Evolutionary conservation across 805 yeast species (phyloP).

Genomic region (Clavispora phyllophila): DNA sequence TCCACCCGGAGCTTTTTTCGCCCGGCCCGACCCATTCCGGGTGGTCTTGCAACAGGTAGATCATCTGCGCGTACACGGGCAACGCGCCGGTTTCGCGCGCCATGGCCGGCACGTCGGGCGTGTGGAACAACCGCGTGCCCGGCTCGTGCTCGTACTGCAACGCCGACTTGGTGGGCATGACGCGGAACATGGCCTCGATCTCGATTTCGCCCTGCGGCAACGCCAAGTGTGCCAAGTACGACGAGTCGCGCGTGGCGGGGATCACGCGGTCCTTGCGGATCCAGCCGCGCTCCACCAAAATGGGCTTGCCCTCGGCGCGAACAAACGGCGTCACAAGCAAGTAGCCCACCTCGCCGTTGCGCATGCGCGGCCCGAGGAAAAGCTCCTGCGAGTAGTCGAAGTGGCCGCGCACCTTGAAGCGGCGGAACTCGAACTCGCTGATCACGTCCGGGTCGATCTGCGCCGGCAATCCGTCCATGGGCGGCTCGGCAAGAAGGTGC

Average conservation of each 20-base stretch:
- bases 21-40: conserved; percentile 39
- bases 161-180: conserved; percentile 57
- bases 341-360: conserved; percentile 68
- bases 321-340: conserved; percentile 75
- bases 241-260: conserved; percentile 45
- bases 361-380: conserved; percentile 84
- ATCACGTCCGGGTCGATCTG: conserved; percentile 59
- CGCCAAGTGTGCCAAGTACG: conserved; percentile 60
- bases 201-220: conserved; percentile 69
- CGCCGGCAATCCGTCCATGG: conserved; percentile 63
- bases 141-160: conserved; percentile 66
- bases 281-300: conserved; percentile 91
- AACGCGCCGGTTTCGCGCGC: conserved; percentile 58
- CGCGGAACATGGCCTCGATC: conserved; percentile 68
- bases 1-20: conserved; percentile 4
- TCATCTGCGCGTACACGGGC: conserved; percentile 73
- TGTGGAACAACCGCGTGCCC: conserved; percentile 66
- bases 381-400: conserved; percentile 84
- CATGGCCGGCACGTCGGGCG: conserved; percentile 81
- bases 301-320: conserved; percentile 64
- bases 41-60: conserved; percentile 62
- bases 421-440: conserved; percentile 73
- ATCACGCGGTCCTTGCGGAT: conserved; percentile 61
- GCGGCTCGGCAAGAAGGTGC: conserved; percentile 67
- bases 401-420: conserved; percentile 69